These are phyloP conservation scores for Aspergillus hortae DNA, from an alignment of 2,329 filamentous ascomycete species.

Conservation along the genomic window DNA sequence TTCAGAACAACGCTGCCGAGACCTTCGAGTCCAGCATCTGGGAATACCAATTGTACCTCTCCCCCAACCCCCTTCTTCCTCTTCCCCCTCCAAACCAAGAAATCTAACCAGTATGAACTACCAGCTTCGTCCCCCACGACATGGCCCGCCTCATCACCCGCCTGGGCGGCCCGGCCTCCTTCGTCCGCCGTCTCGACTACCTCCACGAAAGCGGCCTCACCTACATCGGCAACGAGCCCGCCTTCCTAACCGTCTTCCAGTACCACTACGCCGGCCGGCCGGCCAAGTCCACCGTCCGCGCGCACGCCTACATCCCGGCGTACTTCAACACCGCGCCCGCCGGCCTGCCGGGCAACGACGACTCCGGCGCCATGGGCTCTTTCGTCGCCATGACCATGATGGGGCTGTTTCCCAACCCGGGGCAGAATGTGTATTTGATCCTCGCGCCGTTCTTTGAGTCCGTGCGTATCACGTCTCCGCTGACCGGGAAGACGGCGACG, in stretches of 20 bases:
- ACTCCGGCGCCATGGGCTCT: slow-evolving; percentile 66
- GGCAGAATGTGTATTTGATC: slow-evolving; percentile 66
- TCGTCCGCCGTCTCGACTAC: slow-evolving; percentile 59
- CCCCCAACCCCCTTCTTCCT: background rate
- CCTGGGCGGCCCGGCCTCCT: slow-evolving; percentile 56
- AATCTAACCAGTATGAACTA: slow-evolving; percentile 28
- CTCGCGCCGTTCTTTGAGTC: slow-evolving; percentile 63
- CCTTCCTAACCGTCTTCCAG: slow-evolving; percentile 63
- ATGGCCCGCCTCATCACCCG: slow-evolving; percentile 54
- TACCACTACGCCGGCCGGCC: slow-evolving; percentile 68
- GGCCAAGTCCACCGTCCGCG: slow-evolving; percentile 46
- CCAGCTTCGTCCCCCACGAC: slow-evolving; percentile 53
- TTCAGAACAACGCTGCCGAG: slow-evolving; percentile 30
- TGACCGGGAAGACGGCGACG: slow-evolving; percentile 58
- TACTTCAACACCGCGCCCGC: slow-evolving; percentile 55
- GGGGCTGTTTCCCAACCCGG: slow-evolving; percentile 65
- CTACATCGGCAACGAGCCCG: slow-evolving; percentile 64
- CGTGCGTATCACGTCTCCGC: slow-evolving; percentile 55
- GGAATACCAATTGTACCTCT: slow-evolving; percentile 41
- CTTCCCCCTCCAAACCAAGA: slow-evolving; percentile 37
- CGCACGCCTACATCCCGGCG: slow-evolving; percentile 61
- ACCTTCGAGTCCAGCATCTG: slow-evolving; percentile 36
- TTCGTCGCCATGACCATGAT: slow-evolving; percentile 66
- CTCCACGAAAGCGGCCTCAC: slow-evolving; percentile 61
- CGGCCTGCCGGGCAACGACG: slow-evolving; percentile 66